Base-by-base conservation (phyloP, 2,329 filamentous ascomycete species). In the Basipetospora sp. region DNA sequence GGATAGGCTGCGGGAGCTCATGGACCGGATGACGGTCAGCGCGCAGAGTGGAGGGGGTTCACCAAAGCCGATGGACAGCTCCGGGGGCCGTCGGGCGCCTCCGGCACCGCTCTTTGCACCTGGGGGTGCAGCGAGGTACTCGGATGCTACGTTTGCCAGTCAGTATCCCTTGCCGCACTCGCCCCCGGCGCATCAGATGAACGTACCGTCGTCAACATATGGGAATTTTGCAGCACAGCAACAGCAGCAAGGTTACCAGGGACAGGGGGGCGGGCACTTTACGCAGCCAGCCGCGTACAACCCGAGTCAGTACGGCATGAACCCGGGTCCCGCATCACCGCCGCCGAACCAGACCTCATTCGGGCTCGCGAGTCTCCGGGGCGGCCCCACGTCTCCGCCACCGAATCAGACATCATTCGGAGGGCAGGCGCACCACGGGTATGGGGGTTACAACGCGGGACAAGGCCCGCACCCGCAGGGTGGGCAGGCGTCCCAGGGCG, bases 11-110 rank as follows among this genome's bases (percentile, higher is more conserved):
- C 77, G 83, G 41, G 81, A 82, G 30, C 64, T 98, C 29, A 96
- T 98, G 90, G 87, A 94, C 52, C 76, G 87, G 38, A 88, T 96
- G 76, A 87, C 86, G 2, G 80, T 94, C 60, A 84, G 88, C n/a
- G 70, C 33, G 61, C 40, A 54, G 53, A 54, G 29, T n/a, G n/a
- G n/a, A n/a, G n/a, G n/a, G n/a, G n/a, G n/a, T n/a, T n/a, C n/a
- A n/a, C n/a, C n/a, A n/a, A n/a, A n/a, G n/a, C n/a, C n/a, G n/a
- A n/a, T n/a, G n/a, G 27, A 46, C 43, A 19, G 26, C 41, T 26
- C 38, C 46, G 13, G 46, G 6, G 40, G 25, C 45, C 50, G 35
- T 49, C 49, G 41, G 45, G 51, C 57, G 17, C 58, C 60, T 29
- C 57, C 63, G 26, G 57, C 67, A n/a, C 54, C 63, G 4, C 51